phyloP scores from a whole-genome alignment of 805 yeast genomes.

The Ogataea thermomethanolica region DNA sequence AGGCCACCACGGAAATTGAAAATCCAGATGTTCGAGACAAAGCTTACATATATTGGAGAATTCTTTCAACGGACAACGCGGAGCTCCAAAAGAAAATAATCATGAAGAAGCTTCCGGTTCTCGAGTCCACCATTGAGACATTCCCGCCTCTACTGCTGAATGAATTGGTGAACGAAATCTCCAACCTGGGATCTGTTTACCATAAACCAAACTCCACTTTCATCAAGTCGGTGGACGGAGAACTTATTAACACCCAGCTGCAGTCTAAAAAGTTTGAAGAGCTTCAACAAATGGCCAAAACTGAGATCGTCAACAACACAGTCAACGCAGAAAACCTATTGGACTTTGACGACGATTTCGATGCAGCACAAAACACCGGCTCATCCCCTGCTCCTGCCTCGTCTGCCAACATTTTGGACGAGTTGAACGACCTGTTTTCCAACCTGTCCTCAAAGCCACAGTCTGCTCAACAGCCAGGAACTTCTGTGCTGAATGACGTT shows the following conservation, averaged over 20 bases:
- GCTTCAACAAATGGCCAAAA: conserved; percentile 69
- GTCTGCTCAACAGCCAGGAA: conserved; percentile 2
- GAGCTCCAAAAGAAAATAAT: conserved; percentile 51
- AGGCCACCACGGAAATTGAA: conserved; percentile 61
- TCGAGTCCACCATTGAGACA: conserved; percentile 66
- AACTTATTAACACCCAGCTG: conserved; percentile 23
- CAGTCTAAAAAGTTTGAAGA: conserved; percentile 68
- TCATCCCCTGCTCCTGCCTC: conserved; percentile 21
- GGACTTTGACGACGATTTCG: conserved; percentile 74
- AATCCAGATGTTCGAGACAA: conserved; percentile 78
- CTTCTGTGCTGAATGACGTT: conserved; percentile 7
- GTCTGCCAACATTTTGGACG: conserved; percentile 52
- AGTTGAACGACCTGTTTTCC: conserved; percentile 68
- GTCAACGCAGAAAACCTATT: conserved; percentile 75
- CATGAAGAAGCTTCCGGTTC: conserved; percentile 61
- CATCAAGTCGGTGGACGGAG: conserved; percentile 30
- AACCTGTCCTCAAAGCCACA: conserved; percentile 17
- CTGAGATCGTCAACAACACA: conserved; percentile 58
- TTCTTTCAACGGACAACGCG: conserved; percentile 47
- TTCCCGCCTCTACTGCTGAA: conserved; percentile 68
- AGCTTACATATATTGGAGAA: conserved; percentile 78
- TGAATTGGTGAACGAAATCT: conserved; percentile 68
- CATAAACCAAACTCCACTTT: conserved; percentile 76
- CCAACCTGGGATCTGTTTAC: conserved; percentile 84
- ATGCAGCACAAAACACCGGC: conserved; percentile 8